Evolutionary conservation across 331 rosid genomes (phyloP).

Genomic region (Malus hybrid): DNA sequence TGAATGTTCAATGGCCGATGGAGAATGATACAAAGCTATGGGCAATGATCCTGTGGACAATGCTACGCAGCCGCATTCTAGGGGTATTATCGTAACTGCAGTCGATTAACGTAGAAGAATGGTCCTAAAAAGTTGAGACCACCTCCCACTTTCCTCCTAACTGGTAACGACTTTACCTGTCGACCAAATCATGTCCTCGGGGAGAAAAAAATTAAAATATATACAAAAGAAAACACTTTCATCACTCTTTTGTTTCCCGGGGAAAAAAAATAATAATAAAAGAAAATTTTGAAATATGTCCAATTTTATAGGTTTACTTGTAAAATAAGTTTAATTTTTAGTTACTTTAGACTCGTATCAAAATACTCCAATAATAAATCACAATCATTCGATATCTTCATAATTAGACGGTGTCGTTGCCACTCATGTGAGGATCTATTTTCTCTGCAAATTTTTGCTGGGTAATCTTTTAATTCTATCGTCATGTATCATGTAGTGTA

Average conservation of each 20-base stretch:
- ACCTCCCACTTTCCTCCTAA: conserved; percentile 21
- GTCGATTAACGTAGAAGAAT: not conserved
- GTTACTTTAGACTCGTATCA: no score
- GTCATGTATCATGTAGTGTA: no score
- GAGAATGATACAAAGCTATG: conserved; percentile 1
- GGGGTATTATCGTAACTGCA: conserved; percentile 14
- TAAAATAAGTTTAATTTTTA: no score
- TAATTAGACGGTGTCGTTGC: not conserved
- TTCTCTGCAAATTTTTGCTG: no score
- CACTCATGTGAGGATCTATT: conserved; percentile 4
- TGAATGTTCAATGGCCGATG: conserved; percentile 20
- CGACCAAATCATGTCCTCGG: conserved; percentile 22
- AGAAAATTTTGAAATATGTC: no score
- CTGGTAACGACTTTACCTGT: conserved; percentile 60
- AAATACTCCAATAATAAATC: not conserved
- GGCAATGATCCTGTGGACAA: not conserved
- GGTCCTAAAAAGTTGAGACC: conserved; percentile 28
- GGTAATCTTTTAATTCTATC: no score
- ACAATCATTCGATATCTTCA: not conserved
- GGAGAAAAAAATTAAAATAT: not conserved
- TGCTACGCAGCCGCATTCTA: not conserved
- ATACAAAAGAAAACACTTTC: not conserved
- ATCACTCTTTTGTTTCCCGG: not conserved
- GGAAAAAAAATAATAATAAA: not conserved
- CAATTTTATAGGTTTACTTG: no score